Conservation (phyloP, 176 grass and related monocot genomes). For the Saccharum officinarum region DNA sequence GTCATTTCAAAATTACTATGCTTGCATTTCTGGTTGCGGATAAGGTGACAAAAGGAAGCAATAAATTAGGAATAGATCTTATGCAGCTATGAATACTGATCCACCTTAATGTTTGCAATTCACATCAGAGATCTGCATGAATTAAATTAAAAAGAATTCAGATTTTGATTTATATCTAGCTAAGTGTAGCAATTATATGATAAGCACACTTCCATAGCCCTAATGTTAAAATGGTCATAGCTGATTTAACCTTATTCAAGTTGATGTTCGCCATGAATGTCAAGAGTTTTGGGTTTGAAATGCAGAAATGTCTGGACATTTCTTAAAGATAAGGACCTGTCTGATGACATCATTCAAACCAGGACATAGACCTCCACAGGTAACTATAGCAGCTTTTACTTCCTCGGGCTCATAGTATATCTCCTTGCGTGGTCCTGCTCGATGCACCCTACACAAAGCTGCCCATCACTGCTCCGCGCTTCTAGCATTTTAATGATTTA, state of each 20-base stretch:
- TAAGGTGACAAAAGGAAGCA: not conserved
- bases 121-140: not conserved
- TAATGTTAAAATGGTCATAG: not conserved
- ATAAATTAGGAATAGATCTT: not conserved
- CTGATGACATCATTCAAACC: constrained; percentile 96
- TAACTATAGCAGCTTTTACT: constrained; percentile 97
- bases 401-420: constrained; percentile 83
- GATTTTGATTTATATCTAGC: not conserved
- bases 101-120: not conserved
- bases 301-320: constrained; percentile 15
- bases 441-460: constrained; percentile 70
- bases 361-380: constrained; percentile 87
- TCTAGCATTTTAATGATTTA: constrained; percentile 5
- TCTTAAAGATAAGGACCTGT: constrained; percentile 54
- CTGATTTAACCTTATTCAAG: constrained; percentile 9
- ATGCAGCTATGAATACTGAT: not conserved
- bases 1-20: not conserved
- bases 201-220: constrained; percentile 12
- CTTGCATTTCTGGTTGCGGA: not conserved
- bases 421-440: constrained; percentile 83
- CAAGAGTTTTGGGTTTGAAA: not conserved
- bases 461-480: constrained; percentile 27
- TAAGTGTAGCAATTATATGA: constrained; percentile 3
- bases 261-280: not conserved
- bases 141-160: not conserved